Percentiles rank a stretch among this genome's conserved stretches.
Conservation (phyloP, 192 early-diverging fungal genomes). For the Geranomyces variabilis region DNA sequence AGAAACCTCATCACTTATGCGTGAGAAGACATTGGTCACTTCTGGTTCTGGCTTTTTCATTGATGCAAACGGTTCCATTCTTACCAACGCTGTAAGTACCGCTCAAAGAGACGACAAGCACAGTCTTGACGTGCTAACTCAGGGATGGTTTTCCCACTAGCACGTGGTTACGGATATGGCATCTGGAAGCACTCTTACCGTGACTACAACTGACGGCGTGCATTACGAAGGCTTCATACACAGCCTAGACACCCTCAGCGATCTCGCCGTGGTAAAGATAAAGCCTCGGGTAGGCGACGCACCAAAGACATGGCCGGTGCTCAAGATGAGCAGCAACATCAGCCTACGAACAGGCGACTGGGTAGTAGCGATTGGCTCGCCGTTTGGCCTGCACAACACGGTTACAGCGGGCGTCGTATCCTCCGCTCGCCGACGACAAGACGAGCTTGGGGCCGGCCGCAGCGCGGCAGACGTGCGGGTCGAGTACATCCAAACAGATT, state of each 20-base stretch:
- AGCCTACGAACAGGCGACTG: conserved; percentile 44
- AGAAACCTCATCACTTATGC: conserved; percentile 33
- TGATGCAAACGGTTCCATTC: conserved; percentile 39
- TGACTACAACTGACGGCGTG: conserved; percentile 44
- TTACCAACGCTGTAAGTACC: conserved; percentile 47
- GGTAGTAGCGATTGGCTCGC: conserved; percentile 55
- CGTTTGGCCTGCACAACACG: conserved; percentile 55
- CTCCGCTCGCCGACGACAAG: conserved; percentile 37
- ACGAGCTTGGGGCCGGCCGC: conserved; percentile 44
- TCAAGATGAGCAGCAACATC: conserved; percentile 29
- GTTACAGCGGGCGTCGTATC: conserved; percentile 56
- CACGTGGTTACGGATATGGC: conserved; percentile 39
- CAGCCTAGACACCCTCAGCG: conserved; percentile 46
- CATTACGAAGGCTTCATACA: conserved; percentile 43
- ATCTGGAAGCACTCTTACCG: conserved; percentile 33
- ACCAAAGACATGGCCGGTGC: conserved; percentile 14
- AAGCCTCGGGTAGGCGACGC: background rate
- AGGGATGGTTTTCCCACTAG: background rate
- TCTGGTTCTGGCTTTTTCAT: conserved; percentile 58
- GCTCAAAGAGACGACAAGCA: no score
- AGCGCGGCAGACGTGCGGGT: conserved; percentile 36
- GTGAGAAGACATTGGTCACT: conserved; percentile 34
- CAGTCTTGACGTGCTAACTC: no score
- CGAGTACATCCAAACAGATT: conserved; percentile 58
- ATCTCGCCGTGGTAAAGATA: conserved; percentile 51